Conservation (phyloP, 139 green algal species). For the Coelastrella sp. region DNA sequence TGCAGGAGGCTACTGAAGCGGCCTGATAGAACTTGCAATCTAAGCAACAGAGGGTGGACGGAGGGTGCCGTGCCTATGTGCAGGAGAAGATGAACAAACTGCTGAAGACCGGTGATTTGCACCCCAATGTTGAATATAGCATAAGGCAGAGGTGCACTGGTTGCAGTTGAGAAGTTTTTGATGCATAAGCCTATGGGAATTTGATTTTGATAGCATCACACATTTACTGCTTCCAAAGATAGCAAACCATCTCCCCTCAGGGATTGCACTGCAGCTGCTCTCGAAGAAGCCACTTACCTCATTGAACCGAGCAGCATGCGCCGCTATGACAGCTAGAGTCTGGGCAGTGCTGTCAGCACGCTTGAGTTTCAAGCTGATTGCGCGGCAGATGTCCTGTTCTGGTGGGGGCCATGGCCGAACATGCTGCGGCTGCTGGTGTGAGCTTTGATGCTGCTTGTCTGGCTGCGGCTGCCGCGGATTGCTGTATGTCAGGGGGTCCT, state of each 20-base stretch:
- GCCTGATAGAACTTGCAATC: too few relatives aligned
- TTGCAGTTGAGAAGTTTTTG: too few relatives aligned
- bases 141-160: too few relatives aligned
- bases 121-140: too few relatives aligned
- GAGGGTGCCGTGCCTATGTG: too few relatives aligned
- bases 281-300: not conserved
- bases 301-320: not conserved
- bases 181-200: too few relatives aligned
- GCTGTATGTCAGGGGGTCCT: not conserved
- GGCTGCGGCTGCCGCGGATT: slow-evolving; percentile 13
- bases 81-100: too few relatives aligned
- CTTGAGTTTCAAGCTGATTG: slow-evolving; percentile 26
- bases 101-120: too few relatives aligned
- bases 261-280: not conserved
- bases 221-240: not conserved
- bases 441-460: not conserved
- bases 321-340: not conserved
- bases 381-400: not conserved
- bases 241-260: not conserved
- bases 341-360: slow-evolving; percentile 21
- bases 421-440: not conserved
- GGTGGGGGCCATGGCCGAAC: not conserved
- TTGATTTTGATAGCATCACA: too few relatives aligned
- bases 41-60: too few relatives aligned
- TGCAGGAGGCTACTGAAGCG: too few relatives aligned